phyloP scores from a whole-genome alignment of 768 basidiomycete species.

The Lepiota venenata region DNA sequence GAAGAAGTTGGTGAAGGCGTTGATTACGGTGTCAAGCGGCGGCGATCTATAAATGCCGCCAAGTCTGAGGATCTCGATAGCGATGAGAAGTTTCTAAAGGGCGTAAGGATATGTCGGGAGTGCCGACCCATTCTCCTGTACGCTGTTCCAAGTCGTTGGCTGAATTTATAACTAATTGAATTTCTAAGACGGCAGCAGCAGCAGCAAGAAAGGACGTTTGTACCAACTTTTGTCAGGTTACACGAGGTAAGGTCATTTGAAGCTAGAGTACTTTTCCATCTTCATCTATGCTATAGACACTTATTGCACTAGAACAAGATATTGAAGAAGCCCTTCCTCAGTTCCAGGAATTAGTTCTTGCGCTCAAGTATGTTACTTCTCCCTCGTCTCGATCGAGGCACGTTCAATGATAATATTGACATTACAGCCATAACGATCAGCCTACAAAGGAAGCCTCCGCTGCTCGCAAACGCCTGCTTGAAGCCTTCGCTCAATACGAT shows the following conservation, averaged over 20 bases:
- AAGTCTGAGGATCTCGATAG: constrained; percentile 44
- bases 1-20: constrained; percentile 85
- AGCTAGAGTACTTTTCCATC: neutral
- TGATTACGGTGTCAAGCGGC: constrained; percentile 73
- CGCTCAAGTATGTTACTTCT: constrained; percentile 49
- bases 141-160: constrained; percentile 25
- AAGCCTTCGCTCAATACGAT: constrained; percentile 88
- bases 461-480: constrained; percentile 77
- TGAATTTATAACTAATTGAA: constrained; percentile 7
- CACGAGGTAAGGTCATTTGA: constrained; percentile 53
- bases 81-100: constrained; percentile 84
- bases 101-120: constrained; percentile 81
- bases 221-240: constrained; percentile 63
- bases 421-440: constrained; percentile 38
- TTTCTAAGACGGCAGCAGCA: constrained; percentile 72
- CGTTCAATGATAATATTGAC: neutral
- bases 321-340: constrained; percentile 86
- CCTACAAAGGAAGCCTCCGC: constrained; percentile 65
- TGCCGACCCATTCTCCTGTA: constrained; percentile 82
- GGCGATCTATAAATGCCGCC: constrained; percentile 29
- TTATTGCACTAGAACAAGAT: constrained; percentile 77
- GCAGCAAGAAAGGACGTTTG: constrained; percentile 53
- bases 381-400: too few relatives aligned
- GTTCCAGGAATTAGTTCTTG: constrained; percentile 82
- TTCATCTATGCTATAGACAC: constrained; percentile 37